Conservation (phyloP, 176 grass and related monocot genomes). For the Ensete ventricosum region DNA sequence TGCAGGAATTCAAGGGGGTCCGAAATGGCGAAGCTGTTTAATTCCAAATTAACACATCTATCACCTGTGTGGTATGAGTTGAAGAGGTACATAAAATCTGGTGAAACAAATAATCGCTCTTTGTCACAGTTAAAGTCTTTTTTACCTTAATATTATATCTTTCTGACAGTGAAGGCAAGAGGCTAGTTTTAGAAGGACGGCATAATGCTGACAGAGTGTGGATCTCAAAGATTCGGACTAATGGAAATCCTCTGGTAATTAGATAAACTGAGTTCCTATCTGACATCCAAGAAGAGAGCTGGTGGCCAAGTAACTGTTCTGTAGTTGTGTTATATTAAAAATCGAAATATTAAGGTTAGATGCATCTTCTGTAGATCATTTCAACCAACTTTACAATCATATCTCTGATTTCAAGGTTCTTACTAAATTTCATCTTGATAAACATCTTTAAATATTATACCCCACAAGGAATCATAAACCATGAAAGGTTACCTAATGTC, state of each 20-base stretch:
- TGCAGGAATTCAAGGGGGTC: conserved; percentile 96
- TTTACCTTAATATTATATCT: neutral
- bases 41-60: conserved; percentile 65
- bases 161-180: conserved; percentile 59
- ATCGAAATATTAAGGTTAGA: too few relatives aligned
- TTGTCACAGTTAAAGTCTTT: neutral
- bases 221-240: conserved; percentile 71
- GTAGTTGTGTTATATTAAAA: too few relatives aligned
- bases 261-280: conserved; percentile 13
- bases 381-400: too few relatives aligned
- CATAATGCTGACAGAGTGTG: conserved; percentile 75
- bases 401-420: neutral
- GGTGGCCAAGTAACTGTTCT: neutral
- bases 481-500: neutral
- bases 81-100: conserved; percentile 52
- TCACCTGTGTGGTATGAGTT: conserved; percentile 97
- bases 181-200: conserved; percentile 57
- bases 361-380: too few relatives aligned
- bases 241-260: conserved; percentile 48
- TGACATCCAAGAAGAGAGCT: neutral
- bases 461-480: neutral
- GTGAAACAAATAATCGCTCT: neutral
- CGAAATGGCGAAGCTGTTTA: conserved; percentile 88
- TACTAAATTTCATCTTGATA: neutral
- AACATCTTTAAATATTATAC: neutral